Evolutionary conservation across 768 basidiomycete genomes (phyloP).

Genomic region (Psilocybe cyanescens): DNA sequence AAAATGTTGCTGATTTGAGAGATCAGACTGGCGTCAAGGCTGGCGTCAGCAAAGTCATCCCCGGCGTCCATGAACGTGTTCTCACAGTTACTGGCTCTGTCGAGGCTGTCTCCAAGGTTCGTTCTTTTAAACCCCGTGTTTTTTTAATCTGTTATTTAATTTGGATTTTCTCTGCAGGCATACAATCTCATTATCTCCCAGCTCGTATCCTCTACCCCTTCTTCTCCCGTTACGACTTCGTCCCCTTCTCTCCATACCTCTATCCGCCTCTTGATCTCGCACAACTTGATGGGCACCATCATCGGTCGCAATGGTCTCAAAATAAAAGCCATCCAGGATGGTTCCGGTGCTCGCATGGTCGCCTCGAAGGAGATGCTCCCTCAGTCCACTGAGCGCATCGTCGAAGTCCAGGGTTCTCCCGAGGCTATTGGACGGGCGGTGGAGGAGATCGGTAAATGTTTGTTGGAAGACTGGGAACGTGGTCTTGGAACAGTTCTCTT

Average conservation of each 20-base stretch:
- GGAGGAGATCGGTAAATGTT: conserved; percentile 93
- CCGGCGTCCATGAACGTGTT: conserved; percentile 97
- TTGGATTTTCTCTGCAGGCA: conserved; percentile 54
- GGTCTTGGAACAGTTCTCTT: conserved; percentile 93
- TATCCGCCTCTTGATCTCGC: conserved; percentile 96
- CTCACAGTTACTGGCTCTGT: conserved; percentile 92
- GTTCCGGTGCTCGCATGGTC: conserved; percentile 96
- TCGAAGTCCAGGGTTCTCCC: conserved; percentile 94
- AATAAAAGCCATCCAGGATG: conserved; percentile 98
- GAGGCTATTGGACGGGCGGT: conserved; percentile 94
- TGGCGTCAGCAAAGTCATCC: conserved; percentile 98
- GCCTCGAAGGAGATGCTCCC: conserved; percentile 99
- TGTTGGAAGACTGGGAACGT: conserved; percentile 97
- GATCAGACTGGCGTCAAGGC: conserved; percentile 97
- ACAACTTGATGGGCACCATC: conserved; percentile 99
- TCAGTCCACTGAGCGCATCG: conserved; percentile 98
- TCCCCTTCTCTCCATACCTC: conserved; percentile 83
- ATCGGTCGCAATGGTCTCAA: conserved; percentile 96
- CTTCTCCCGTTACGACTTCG: conserved; percentile 69
- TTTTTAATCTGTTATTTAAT: conserved; percentile 17
- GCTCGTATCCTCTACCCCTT: conserved; percentile 81
- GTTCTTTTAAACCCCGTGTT: conserved; percentile 5
- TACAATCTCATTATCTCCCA: conserved; percentile 94
- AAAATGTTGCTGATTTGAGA: conserved; percentile 96
- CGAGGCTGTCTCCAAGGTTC: conserved; percentile 90